Conservation (phyloP, 805 yeast genomes). For the Myxozyma nipponensis region DNA sequence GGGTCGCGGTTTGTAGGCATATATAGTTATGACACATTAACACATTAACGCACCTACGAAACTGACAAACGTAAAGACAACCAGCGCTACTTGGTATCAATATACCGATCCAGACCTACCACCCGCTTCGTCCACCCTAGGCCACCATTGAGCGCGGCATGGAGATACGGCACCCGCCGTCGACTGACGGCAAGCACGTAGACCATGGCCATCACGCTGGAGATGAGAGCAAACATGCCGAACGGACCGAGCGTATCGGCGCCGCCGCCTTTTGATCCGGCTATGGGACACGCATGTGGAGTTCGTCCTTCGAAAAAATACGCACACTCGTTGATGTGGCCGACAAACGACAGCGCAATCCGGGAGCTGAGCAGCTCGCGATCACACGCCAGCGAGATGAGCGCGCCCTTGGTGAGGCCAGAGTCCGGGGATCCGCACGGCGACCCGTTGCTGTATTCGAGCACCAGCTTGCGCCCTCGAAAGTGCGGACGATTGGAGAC, state of each 20-base stretch:
- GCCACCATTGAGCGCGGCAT: slow-evolving; percentile 14
- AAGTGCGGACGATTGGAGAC: slow-evolving; percentile 58
- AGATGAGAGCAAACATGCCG: slow-evolving; percentile 48
- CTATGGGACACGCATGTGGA: slow-evolving; percentile 78
- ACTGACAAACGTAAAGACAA: not conserved
- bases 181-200: slow-evolving; percentile 25
- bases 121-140: slow-evolving; percentile 4
- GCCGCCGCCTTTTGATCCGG: slow-evolving; percentile 46
- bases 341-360: slow-evolving; percentile 57
- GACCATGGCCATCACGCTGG: slow-evolving; percentile 19
- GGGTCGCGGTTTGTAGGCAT: no score
- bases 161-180: slow-evolving; percentile 24
- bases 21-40: no score
- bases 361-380: slow-evolving; percentile 56
- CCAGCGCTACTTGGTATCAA: slow-evolving; percentile 1
- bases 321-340: slow-evolving; percentile 70
- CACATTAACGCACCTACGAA: no score
- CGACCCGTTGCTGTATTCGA: slow-evolving; percentile 67
- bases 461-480: slow-evolving; percentile 64
- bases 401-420: slow-evolving; percentile 52
- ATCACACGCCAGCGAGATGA: slow-evolving; percentile 74
- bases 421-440: slow-evolving; percentile 42
- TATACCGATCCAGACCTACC: slow-evolving; percentile 8
- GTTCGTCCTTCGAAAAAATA: slow-evolving; percentile 82
- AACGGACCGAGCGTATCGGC: slow-evolving; percentile 51